Evolutionary conservation across 495 filamentous ascomycete genomes (phyloP).

Genomic region (Neurospora pannonica): DNA sequence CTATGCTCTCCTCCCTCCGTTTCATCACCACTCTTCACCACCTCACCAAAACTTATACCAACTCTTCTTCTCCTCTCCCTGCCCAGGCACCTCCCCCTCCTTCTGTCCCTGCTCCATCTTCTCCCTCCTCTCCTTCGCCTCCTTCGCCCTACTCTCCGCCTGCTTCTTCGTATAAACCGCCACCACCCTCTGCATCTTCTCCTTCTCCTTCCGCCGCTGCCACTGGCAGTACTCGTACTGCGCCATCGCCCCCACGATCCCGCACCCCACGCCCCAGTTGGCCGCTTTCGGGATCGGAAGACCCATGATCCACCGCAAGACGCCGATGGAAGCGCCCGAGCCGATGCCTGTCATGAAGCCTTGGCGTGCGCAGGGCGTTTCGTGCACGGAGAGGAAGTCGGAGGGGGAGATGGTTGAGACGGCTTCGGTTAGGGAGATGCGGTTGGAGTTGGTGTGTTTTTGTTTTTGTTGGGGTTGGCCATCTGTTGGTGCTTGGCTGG

Average conservation of each 20-base stretch:
- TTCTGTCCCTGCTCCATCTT: conserved; percentile 39
- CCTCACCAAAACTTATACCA: conserved; percentile 47
- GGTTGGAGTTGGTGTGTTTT: conserved; percentile 25
- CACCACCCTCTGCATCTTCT: conserved; percentile 68
- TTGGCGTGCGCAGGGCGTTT: conserved; percentile 74
- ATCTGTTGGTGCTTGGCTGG: neutral
- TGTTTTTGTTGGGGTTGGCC: neutral
- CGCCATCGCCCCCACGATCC: conserved; percentile 50
- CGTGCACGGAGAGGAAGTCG: conserved; percentile 66
- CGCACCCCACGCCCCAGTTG: conserved; percentile 79
- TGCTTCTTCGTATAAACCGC: conserved; percentile 71
- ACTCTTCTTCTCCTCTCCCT: conserved; percentile 20
- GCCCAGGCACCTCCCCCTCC: conserved; percentile 26
- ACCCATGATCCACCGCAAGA: conserved; percentile 59
- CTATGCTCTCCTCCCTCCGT: neutral
- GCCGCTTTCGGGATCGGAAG: conserved; percentile 46
- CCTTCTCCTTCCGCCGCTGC: conserved; percentile 57
- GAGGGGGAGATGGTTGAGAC: conserved; percentile 54
- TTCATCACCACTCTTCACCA: neutral
- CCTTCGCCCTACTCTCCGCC: conserved; percentile 38
- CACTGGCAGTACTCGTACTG: conserved; percentile 77
- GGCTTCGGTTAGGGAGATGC: conserved; percentile 50
- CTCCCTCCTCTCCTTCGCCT: conserved; percentile 20
- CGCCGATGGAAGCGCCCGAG: conserved; percentile 63
- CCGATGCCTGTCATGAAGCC: conserved; percentile 75